Evolutionary conservation across 1,284 basidiomycete species (phyloP), one percentile per base, ranked within the genome.

Genomic region (Clitocybe nebularis): DNA sequence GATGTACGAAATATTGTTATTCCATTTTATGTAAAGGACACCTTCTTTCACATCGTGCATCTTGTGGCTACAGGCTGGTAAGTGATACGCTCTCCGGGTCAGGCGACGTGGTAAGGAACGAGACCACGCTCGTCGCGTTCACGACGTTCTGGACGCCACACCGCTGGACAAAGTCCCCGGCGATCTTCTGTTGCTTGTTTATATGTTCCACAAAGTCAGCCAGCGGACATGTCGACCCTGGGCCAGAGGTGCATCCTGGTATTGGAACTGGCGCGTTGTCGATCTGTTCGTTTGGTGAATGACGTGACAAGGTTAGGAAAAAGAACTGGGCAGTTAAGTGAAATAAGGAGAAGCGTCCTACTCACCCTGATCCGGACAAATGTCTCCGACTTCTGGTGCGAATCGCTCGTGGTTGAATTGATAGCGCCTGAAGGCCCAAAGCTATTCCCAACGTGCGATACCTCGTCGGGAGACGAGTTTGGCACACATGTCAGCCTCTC

Each of bases 251-350:
- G 44, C 69, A 71, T 13, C 55, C 58, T 0, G 68, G 67, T 23
- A 71, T 59, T 1, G 63, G 62, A 0, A 69, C 61, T 3, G 63
- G 62, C 7, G 68, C 68, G 33, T 63, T 58, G 52, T 71, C 60
- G 21, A 65, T 59, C 66, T 68, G 44, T 25, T 17, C 9, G 3
- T 5, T 13, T 32, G 6, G 29, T 32, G 13, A 32, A 32, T 32
- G 14, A 14, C n/a, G n/a, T n/a, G n/a, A n/a, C n/a, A 32, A 32
- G 13, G 29, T 32, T 3, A n/a, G n/a, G 13, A 22, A 11, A 11
- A 20, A 30, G 19, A 30, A 3, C 13, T 10, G 13, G 11, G n/a
- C 10, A 34, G 14, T n/a, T 32, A 36, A 16, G 5, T 19, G 9
- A 13, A 21, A 29, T 4, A 21, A 11, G 19, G 8, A 36, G 20